Conservation (phyloP, 1,139 yeast species). For the Kodamaea fungicola region DNA sequence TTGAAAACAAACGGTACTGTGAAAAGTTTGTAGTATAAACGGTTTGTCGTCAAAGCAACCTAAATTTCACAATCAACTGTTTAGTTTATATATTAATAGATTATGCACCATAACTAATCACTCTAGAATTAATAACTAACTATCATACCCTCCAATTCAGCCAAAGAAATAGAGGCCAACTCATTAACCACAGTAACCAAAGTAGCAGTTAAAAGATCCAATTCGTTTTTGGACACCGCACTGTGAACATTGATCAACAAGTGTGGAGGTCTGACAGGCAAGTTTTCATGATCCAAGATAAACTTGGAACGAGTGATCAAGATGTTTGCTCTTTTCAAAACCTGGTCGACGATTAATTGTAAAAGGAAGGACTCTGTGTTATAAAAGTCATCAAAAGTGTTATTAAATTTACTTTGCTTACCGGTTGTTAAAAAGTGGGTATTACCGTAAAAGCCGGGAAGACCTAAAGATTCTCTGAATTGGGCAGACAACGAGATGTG, state of each 20-base stretch:
- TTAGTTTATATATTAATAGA: slow-evolving; percentile 3
- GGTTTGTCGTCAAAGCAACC: no score
- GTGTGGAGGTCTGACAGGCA: slow-evolving; percentile 70
- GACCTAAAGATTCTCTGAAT: slow-evolving; percentile 38
- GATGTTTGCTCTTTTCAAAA: slow-evolving; percentile 48
- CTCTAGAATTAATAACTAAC: background rate
- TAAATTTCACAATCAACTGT: no score
- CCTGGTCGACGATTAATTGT: slow-evolving; percentile 59
- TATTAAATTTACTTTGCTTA: slow-evolving; percentile 31
- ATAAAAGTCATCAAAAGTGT: slow-evolving; percentile 39
- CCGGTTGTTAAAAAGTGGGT: slow-evolving; percentile 37
- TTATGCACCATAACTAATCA: slow-evolving; percentile 1
- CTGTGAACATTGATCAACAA: slow-evolving; percentile 59
- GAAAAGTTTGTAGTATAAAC: no score
- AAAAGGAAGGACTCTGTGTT: slow-evolving; percentile 61
- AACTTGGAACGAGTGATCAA: slow-evolving; percentile 69
- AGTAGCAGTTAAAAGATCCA: slow-evolving; percentile 22
- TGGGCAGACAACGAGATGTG: slow-evolving; percentile 53
- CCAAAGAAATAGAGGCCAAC: no score
- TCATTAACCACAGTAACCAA: slow-evolving; percentile 11
- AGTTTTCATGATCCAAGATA: slow-evolving; percentile 68
- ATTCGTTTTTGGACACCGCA: slow-evolving; percentile 53
- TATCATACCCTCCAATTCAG: background rate
- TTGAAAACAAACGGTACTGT: no score
- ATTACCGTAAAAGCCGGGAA: slow-evolving; percentile 50